Evolutionary conservation across 768 basidiomycete genomes (phyloP).

Genomic region (Lepiota venenata): DNA sequence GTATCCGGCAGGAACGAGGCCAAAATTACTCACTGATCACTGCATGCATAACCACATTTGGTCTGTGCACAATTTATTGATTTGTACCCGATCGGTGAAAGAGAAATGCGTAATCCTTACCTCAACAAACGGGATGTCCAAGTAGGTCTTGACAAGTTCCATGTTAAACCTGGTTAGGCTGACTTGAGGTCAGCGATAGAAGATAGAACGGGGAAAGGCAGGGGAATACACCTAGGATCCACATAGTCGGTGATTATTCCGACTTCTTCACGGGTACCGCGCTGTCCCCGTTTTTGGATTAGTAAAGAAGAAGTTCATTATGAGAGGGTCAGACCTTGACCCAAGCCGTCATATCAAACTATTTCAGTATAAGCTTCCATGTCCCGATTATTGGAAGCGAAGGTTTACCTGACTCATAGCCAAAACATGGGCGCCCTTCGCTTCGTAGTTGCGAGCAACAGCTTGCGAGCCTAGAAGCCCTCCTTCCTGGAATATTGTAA

Average conservation of each 20-base stretch:
- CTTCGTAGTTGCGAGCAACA: conserved; percentile 72
- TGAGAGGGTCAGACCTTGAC: conserved; percentile 58
- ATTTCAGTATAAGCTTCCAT: conserved; percentile 11
- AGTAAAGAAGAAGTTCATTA: conserved; percentile 11
- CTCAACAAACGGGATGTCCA: conserved; percentile 79
- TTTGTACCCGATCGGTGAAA: conserved; percentile 9
- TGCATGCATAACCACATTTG: conserved; percentile 92
- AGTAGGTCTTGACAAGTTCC: conserved; percentile 70
- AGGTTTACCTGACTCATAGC: conserved; percentile 76
- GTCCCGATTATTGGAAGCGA: conserved; percentile 13
- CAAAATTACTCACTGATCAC: conserved; percentile 66
- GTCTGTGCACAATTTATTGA: conserved; percentile 43
- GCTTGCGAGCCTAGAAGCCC: conserved; percentile 90
- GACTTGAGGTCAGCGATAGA: conserved; percentile 15
- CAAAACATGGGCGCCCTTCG: conserved; percentile 58
- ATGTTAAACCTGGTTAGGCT: conserved; percentile 84
- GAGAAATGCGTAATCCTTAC: conserved; percentile 21
- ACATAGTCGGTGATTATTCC: conserved; percentile 85
- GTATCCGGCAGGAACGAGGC: conserved; percentile 25
- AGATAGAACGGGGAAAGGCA: not conserved
- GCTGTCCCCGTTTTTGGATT: conserved; percentile 28
- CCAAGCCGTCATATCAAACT: conserved; percentile 96
- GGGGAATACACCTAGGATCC: conserved; percentile 47
- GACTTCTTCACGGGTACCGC: conserved; percentile 72
- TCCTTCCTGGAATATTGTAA: conserved; percentile 51